A percentile compares a stretch with the other conserved stretches of the same genome.
Evolutionary conservation across 139 green algal genomes (phyloP).

Genomic region (Picochlorum sp.): DNA sequence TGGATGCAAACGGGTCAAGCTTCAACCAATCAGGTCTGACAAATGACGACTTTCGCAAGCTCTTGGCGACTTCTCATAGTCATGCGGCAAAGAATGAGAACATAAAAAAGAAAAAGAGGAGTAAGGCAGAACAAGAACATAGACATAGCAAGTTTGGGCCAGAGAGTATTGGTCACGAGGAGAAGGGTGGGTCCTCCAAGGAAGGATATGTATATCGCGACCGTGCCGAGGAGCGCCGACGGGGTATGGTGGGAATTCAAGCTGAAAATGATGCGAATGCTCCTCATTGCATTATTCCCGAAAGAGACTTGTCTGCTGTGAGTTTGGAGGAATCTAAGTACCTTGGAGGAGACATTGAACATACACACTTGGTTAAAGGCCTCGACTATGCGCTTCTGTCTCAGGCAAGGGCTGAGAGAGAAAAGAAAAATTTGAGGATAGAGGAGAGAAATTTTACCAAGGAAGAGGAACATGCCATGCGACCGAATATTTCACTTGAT

Average conservation of each 20-base stretch:
- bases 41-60: constrained; percentile 19
- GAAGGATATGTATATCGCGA: constrained; percentile 29
- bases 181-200: background rate
- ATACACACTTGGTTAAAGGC: constrained; percentile 90
- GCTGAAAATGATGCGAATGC: constrained; percentile 5
- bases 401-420: constrained; percentile 30
- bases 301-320: constrained; percentile 11
- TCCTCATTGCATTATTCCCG: too few relatives aligned
- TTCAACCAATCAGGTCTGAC: too few relatives aligned
- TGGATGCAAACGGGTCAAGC: too few relatives aligned
- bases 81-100: background rate
- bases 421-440: background rate
- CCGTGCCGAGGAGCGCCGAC: constrained; percentile 49
- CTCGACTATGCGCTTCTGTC: constrained; percentile 88
- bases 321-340: constrained; percentile 75
- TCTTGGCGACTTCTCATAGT: constrained; percentile 11
- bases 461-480: background rate
- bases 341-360: constrained; percentile 81
- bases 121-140: background rate
- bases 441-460: background rate
- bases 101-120: background rate
- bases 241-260: constrained; percentile 51
- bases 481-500: too few relatives aligned
- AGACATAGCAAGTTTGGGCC: too few relatives aligned
- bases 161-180: background rate